Conservation (phyloP, 306 rosid species). For the Quillaja saponaria region DNA sequence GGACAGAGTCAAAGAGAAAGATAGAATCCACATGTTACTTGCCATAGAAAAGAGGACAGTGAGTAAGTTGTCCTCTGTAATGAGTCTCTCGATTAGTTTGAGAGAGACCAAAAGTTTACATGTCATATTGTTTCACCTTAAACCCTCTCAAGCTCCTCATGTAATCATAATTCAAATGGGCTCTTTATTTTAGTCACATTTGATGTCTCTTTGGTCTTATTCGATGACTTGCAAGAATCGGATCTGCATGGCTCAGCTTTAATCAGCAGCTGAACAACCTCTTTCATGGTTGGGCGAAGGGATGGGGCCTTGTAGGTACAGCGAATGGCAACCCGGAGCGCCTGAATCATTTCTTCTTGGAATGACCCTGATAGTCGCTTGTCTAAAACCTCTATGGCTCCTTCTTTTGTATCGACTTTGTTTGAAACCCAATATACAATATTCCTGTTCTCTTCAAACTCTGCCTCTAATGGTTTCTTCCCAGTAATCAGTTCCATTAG, state of each 20-base stretch:
- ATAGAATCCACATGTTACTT: constrained; percentile 51
- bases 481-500: constrained; percentile 91
- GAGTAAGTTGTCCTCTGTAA: constrained; percentile 29
- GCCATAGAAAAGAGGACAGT: constrained; percentile 33
- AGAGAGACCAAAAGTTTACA: constrained; percentile 35
- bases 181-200: constrained; percentile 44
- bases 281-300: constrained; percentile 89
- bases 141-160: constrained; percentile 22
- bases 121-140: constrained; percentile 23
- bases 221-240: constrained; percentile 58
- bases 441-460: constrained; percentile 89
- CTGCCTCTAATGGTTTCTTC: constrained; percentile 81
- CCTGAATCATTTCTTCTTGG: constrained; percentile 72
- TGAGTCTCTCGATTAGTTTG: constrained; percentile 31
- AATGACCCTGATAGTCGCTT: constrained; percentile 46
- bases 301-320: constrained; percentile 86
- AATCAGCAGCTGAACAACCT: constrained; percentile 72
- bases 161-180: constrained; percentile 38
- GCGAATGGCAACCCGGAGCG: constrained; percentile 71
- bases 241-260: constrained; percentile 63
- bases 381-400: constrained; percentile 80
- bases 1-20: constrained; percentile 27
- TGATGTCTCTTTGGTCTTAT: constrained; percentile 52
- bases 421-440: constrained; percentile 84
- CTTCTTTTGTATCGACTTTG: constrained; percentile 83